Evolutionary conservation across 768 basidiomycete species (phyloP).

Genomic region (Termitomyces sp.): DNA sequence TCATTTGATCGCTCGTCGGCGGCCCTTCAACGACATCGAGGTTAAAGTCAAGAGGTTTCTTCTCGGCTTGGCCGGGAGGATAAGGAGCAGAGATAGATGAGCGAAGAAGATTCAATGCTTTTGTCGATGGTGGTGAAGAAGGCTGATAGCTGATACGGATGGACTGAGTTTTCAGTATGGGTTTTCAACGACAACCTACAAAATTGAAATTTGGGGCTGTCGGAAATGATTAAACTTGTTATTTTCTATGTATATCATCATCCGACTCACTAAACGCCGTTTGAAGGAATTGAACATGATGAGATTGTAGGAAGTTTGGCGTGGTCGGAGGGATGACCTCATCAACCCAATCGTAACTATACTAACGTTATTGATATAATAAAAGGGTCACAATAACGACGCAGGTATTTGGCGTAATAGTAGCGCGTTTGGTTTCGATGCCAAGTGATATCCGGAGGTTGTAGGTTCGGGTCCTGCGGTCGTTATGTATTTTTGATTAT

Average conservation of each 20-base stretch:
- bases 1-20: conserved; percentile 66
- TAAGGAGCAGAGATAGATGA: conserved; percentile 57
- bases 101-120: conserved; percentile 56
- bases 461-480: conserved; percentile 73
- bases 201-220: conserved; percentile 61
- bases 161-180: not conserved
- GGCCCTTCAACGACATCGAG: conserved; percentile 65
- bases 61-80: conserved; percentile 42
- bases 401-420: conserved; percentile 91
- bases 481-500: conserved; percentile 40
- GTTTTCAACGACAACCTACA: conserved; percentile 36
- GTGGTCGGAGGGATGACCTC: not conserved
- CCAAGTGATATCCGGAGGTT: conserved; percentile 82
- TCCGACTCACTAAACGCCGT: conserved; percentile 25
- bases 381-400: conserved; percentile 4
- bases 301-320: not conserved
- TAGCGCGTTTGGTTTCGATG: conserved; percentile 94
- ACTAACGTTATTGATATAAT: too few relatives aligned
- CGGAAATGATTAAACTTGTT: not conserved
- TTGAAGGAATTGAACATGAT: conserved; percentile 35
- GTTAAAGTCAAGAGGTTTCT: conserved; percentile 58
- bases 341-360: too few relatives aligned
- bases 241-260: not conserved
- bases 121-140: conserved; percentile 56
- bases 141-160: conserved; percentile 53